phyloP scores from a whole-genome alignment of 2,329 filamentous ascomycete species.

The Colletotrichum sp. region DNA sequence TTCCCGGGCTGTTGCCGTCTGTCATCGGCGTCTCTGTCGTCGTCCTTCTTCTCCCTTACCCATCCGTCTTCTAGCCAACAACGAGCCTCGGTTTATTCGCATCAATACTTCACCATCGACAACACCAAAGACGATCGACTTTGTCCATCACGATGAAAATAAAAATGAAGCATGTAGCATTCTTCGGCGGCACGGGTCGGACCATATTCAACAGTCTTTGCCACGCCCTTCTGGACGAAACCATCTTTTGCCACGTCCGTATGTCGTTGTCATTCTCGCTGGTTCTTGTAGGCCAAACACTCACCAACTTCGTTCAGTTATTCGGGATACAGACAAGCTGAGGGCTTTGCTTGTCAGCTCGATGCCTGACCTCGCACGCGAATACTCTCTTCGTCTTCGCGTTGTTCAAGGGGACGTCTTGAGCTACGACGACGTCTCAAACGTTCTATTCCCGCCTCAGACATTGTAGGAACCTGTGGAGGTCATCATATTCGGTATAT shows the following conservation, averaged over 20 bases:
- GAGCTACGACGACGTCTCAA: not conserved
- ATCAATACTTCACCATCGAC: not conserved
- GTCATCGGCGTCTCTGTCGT: not conserved
- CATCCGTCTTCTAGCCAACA: not conserved
- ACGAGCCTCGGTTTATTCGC: not conserved
- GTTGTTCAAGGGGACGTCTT: not conserved
- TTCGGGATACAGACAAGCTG: not conserved
- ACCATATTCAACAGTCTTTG: not conserved
- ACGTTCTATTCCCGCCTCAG: not conserved
- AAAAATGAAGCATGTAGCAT: not conserved
- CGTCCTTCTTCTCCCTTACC: not conserved
- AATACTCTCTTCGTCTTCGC: not conserved
- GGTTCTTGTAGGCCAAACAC: not conserved
- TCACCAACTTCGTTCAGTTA: not conserved
- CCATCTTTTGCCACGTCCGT: not conserved
- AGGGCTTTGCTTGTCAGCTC: not conserved
- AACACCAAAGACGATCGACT: not conserved
- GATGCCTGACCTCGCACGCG: not conserved
- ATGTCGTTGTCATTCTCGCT: not conserved
- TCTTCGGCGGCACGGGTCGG: not conserved
- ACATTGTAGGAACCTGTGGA: not conserved
- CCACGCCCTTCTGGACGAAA: not conserved
- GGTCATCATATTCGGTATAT: not conserved
- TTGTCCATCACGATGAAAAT: not conserved
- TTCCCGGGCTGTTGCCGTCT: not conserved